Evolutionary conservation across 2,329 filamentous ascomycete genomes (phyloP).

Genomic region (Claviceps purpurea): DNA sequence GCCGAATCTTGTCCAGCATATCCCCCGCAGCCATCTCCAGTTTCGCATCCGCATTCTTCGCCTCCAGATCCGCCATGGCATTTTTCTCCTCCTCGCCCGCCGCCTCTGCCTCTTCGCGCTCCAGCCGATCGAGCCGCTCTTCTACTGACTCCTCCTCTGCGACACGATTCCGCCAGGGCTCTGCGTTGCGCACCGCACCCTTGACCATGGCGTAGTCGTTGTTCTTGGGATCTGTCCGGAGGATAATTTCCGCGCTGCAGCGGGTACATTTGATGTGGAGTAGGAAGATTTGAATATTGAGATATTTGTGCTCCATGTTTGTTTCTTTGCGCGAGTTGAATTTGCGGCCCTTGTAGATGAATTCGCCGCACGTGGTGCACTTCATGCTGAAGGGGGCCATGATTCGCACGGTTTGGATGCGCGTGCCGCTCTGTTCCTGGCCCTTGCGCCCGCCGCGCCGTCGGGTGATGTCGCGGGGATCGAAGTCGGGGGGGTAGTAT

Average conservation of each 20-base stretch:
- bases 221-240: conserved; percentile 89
- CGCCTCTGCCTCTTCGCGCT: conserved; percentile 56
- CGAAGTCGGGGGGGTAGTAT: conserved; percentile 69
- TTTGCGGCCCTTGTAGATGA: conserved; percentile 84
- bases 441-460: conserved; percentile 39
- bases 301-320: conserved; percentile 74
- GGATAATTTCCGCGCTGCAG: conserved; percentile 77
- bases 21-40: conserved; percentile 95
- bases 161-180: conserved; percentile 61
- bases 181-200: conserved; percentile 85
- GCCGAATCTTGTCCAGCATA: conserved; percentile 86
- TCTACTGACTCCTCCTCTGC: conserved; percentile 72
- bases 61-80: conserved; percentile 89
- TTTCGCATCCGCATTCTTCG: conserved; percentile 85
- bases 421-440: conserved; percentile 48
- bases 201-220: conserved; percentile 75
- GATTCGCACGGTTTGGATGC: conserved; percentile 73
- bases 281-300: conserved; percentile 72
- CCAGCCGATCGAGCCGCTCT: conserved; percentile 70
- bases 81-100: conserved; percentile 60
- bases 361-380: conserved; percentile 47
- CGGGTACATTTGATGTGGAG: conserved; percentile 78
- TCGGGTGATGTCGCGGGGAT: conserved; percentile 67
- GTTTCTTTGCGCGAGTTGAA: conserved; percentile 95
- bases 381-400: conserved; percentile 45